phyloP scores from a whole-genome alignment of 2,329 filamentous ascomycete species.

The Metarhizium guizhouense region DNA sequence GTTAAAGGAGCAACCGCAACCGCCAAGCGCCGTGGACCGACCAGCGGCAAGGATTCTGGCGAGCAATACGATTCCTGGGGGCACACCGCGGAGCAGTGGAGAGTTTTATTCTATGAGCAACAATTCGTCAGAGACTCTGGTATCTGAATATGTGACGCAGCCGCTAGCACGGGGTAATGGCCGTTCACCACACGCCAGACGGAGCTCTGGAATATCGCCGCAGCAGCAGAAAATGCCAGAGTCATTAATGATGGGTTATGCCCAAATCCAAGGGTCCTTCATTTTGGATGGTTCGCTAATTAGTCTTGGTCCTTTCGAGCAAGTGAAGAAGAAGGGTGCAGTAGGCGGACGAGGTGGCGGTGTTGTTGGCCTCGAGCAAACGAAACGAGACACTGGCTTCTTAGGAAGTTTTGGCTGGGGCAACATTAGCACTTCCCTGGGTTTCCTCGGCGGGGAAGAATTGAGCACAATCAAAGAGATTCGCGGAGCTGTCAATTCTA shows the following conservation, averaged over 20 bases:
- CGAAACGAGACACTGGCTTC: constrained; percentile 68
- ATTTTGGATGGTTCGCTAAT: constrained; percentile 85
- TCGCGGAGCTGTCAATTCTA: constrained; percentile 77
- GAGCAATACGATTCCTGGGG: constrained; percentile 61
- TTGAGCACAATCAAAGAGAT: constrained; percentile 93
- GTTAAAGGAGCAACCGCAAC: constrained; percentile 32
- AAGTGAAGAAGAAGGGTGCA: constrained; percentile 90
- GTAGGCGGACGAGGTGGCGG: constrained; percentile 80
- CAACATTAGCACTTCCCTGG: constrained; percentile 77
- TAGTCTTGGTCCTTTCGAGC: constrained; percentile 83
- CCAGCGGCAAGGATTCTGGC: constrained; percentile 62
- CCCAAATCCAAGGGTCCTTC: constrained; percentile 87
- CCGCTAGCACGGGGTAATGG: constrained; percentile 20
- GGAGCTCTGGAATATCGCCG: constrained; percentile 34
- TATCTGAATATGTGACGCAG: constrained; percentile 74
- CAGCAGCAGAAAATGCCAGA: constrained; percentile 52
- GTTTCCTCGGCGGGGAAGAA: constrained; percentile 76
- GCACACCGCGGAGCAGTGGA: constrained; percentile 81
- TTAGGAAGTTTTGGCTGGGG: constrained; percentile 83
- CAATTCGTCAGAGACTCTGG: constrained; percentile 85
- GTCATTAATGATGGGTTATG: constrained; percentile 95
- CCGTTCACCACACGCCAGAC: constrained; percentile 36
- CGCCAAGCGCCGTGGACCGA: constrained; percentile 47
- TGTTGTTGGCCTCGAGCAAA: constrained; percentile 69
- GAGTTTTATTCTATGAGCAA: constrained; percentile 96